phyloP scores from a whole-genome alignment of 1,284 basidiomycete genomes.

The Macrocybe sp. region DNA sequence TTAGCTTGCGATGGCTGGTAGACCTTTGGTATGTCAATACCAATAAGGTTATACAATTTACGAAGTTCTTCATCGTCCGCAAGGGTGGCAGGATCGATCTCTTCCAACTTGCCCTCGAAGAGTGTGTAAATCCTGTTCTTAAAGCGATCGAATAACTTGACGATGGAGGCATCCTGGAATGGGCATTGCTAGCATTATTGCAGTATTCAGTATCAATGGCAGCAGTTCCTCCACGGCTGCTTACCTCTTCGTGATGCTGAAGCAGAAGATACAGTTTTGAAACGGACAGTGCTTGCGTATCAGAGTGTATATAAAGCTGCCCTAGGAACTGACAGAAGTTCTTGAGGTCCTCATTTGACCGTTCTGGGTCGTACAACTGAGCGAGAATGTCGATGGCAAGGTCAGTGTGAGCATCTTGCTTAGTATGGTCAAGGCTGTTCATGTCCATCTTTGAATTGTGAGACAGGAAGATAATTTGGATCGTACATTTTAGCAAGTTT shows the following conservation, averaged over 20 bases:
- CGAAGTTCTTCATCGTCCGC: constrained; percentile 38
- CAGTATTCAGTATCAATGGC: not conserved
- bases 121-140: constrained; percentile 52
- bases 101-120: constrained; percentile 53
- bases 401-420: constrained; percentile 70
- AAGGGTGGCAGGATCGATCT: constrained; percentile 51
- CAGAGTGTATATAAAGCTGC: constrained; percentile 74
- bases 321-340: constrained; percentile 74
- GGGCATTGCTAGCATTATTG: constrained; percentile 56
- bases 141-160: constrained; percentile 71
- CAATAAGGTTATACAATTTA: not conserved
- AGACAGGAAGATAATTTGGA: not conserved
- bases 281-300: constrained; percentile 57
- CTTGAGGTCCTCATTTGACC: constrained; percentile 66
- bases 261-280: constrained; percentile 61
- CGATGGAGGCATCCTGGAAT: constrained; percentile 61
- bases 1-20: too few relatives aligned
- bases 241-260: constrained; percentile 52
- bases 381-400: constrained; percentile 74
- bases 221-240: constrained; percentile 12
- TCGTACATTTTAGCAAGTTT: constrained; percentile 35
- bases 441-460: constrained; percentile 10
- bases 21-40: not conserved
- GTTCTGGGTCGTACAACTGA: constrained; percentile 51
- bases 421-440: constrained; percentile 19